A percentile compares a stretch with the other conserved stretches of the same genome.
phyloP scores from a whole-genome alignment of 306 rosid genomes.

The Lagenaria siceraria region DNA sequence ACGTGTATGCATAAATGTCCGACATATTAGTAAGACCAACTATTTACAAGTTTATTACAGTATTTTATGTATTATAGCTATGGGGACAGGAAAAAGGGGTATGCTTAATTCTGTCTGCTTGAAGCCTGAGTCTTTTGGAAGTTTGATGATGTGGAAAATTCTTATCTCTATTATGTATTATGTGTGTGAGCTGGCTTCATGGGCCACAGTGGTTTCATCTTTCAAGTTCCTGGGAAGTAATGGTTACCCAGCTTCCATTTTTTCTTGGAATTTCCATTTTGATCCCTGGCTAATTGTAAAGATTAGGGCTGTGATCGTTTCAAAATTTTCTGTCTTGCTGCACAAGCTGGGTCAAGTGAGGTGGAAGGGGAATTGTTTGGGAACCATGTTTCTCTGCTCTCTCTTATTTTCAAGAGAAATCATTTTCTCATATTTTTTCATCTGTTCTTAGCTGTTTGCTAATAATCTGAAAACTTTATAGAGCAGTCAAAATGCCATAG shows the following conservation, averaged over 20 bases:
- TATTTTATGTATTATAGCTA: background rate
- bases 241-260: background rate
- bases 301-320: background rate
- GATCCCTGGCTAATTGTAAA: background rate
- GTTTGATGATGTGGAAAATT: background rate
- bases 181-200: background rate
- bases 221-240: background rate
- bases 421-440: background rate
- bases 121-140: background rate
- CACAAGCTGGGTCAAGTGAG: background rate
- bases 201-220: background rate
- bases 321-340: background rate
- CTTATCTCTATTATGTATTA: background rate
- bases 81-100: background rate
- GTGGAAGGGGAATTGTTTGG: background rate
- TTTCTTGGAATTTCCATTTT: background rate
- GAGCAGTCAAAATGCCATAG: slow-evolving; percentile 59
- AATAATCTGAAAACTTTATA: background rate
- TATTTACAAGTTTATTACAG: background rate
- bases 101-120: background rate
- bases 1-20: background rate
- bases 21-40: background rate
- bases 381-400: background rate
- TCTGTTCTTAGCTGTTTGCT: background rate
- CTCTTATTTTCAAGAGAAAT: background rate